Conservation (phyloP, 345 rosid species). For the Arabidopsis thaliana region TAIR10.1 NC_003076.8:16297001-16297500, state of each 20-base stretch:
- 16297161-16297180: not conserved
- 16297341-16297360: constrained; percentile 1
- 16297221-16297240: not conserved
- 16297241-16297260: constrained; percentile 30
- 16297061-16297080: no score
- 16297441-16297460: constrained; percentile 10
- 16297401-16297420: constrained; percentile 40
- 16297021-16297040: no score
- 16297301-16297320: constrained; percentile 31
- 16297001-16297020: no score
- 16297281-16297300: constrained; percentile 31
- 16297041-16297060: no score
- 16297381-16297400: not conserved
- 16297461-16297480: not conserved
- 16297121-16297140: not conserved
- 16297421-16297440: constrained; percentile 16
- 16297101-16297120: no score
- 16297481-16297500: not conserved
- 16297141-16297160: not conserved
- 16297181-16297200: constrained; percentile 25
- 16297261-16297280: constrained; percentile 34
- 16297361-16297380: constrained; percentile 1
- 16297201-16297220: constrained; percentile 25
- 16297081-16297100: no score
- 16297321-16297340: not conserved